Evolutionary conservation across 2,329 filamentous ascomycete genomes (phyloP).

Genomic region (Didymella segeticola): DNA sequence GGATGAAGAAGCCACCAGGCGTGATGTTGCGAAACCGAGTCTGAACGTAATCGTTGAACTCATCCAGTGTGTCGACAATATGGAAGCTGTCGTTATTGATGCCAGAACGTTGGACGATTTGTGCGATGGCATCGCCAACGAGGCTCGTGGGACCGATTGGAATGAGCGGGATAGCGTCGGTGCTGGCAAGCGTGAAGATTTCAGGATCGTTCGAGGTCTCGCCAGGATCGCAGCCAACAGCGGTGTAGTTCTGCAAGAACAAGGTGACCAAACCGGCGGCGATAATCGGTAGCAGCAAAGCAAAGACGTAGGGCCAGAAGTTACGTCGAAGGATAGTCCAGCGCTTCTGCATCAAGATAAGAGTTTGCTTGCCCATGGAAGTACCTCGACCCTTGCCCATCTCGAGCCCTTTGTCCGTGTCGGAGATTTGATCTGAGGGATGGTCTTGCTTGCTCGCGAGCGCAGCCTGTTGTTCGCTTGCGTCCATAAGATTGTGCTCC

Average conservation of each 20-base stretch:
- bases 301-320: conserved; percentile 76
- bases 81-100: conserved; percentile 49
- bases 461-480: conserved; percentile 28
- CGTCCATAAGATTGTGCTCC: conserved; percentile 54
- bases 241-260: conserved; percentile 68
- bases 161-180: conserved; percentile 40
- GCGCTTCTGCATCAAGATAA: conserved; percentile 79
- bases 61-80: conserved; percentile 67
- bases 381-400: conserved; percentile 74
- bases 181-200: conserved; percentile 36
- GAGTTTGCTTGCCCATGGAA: conserved; percentile 71
- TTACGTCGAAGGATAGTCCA: conserved; percentile 79
- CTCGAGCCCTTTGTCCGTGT: conserved; percentile 41
- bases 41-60: conserved; percentile 72
- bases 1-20: conserved; percentile 82
- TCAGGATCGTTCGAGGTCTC: conserved; percentile 42
- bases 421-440: conserved; percentile 38
- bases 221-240: conserved; percentile 56
- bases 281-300: conserved; percentile 78
- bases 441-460: conserved; percentile 23
- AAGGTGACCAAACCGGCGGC: conserved; percentile 80
- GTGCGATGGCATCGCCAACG: conserved; percentile 35
- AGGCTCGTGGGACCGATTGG: conserved; percentile 50
- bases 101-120: conserved; percentile 38
- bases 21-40: conserved; percentile 71